Base-by-base conservation (phyloP, 139 green algal species). In the Volvox reticuliferus region DNA sequence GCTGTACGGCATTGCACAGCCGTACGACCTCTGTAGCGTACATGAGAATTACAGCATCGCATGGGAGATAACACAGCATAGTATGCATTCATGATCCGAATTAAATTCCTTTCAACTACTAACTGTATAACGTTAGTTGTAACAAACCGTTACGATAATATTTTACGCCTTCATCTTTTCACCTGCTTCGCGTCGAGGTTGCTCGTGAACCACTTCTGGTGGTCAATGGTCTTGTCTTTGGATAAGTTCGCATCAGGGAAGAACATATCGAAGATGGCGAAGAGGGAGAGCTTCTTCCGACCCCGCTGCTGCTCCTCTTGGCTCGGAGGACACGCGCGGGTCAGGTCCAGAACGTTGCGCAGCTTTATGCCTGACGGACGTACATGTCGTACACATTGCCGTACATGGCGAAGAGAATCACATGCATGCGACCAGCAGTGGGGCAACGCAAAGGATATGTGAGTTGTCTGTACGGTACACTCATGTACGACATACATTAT, bases 341-440 rank as follows among this genome's bases (percentile, higher is more conserved):
- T 91, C 14, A 91, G 87, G 87, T 91, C 87, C 18, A 91, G 87
- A 9, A 75, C 87, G 33, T 50, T 26, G 24, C 87, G 87, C 33
- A 91, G 76, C 76, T 82, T 91, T 24, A 86, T n/a, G 55, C 87
- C 87, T 91, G 78, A 55, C 5, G 44, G 44, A 9, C 44, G 44
- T 55, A 5, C 44, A 55, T 55, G 44, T 55, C 44, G 44, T 55
- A 55, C 44, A 55, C 9, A 55, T 55, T 9, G 44, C 44, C 44
- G 44, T 55, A 55, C 44, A n/a, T n/a, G n/a, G n/a, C n/a, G 44
- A 55, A 55, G 44, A 55, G 44, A 55, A 55, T 5, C 44, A 55
- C 44, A 55, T 55, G 5, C 44, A 55, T n/a, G n/a, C n/a, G n/a
- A n/a, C 44, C 5, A 55, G 5, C 44, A 55, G 44, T 55, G 44